phyloP scores from a whole-genome alignment of 2,329 filamentous ascomycete genomes.

The Talaromyces sp. region DNA sequence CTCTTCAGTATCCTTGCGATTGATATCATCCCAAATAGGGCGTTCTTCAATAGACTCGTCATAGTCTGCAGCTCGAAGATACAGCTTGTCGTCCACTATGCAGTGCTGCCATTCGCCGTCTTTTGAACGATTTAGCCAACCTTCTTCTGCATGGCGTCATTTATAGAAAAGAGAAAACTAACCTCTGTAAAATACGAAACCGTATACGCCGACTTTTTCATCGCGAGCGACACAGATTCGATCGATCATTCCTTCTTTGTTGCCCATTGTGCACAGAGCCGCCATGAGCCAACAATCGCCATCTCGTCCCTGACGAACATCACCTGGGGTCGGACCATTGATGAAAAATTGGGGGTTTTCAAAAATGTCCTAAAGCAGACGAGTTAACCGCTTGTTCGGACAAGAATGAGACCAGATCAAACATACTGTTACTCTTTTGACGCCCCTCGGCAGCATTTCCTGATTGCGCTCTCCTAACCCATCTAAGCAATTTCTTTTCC shows the following conservation, averaged over 20 bases:
- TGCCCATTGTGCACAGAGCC: slow-evolving; percentile 69
- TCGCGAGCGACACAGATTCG: slow-evolving; percentile 68
- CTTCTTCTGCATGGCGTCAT: not conserved
- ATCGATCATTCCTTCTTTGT: slow-evolving; percentile 67
- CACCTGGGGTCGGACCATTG: slow-evolving; percentile 68
- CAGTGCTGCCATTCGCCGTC: slow-evolving; percentile 90
- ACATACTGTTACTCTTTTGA: slow-evolving; percentile 61
- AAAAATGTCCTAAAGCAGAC: slow-evolving; percentile 61
- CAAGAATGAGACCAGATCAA: not conserved
- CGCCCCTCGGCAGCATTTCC: slow-evolving; percentile 59
- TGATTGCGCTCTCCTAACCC: slow-evolving; percentile 34
- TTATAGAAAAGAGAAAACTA: slow-evolving; percentile 11
- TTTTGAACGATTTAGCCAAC: slow-evolving; percentile 18
- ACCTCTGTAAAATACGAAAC: slow-evolving; percentile 75
- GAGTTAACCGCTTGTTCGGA: not conserved
- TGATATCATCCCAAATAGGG: slow-evolving; percentile 67
- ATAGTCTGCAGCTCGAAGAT: slow-evolving; percentile 74
- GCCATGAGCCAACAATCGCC: slow-evolving; percentile 88
- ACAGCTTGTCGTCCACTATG: slow-evolving; percentile 87
- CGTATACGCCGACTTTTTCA: slow-evolving; percentile 71
- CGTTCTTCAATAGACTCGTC: slow-evolving; percentile 72
- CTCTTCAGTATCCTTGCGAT: slow-evolving; percentile 65
- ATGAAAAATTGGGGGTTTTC: slow-evolving; percentile 71
- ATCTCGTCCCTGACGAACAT: slow-evolving; percentile 71
- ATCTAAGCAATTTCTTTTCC: slow-evolving; percentile 48